These are phyloP conservation scores for Colletotrichum euphorbiae DNA, from an alignment of 2,329 filamentous ascomycete species.

Conservation along the genomic window DNA sequence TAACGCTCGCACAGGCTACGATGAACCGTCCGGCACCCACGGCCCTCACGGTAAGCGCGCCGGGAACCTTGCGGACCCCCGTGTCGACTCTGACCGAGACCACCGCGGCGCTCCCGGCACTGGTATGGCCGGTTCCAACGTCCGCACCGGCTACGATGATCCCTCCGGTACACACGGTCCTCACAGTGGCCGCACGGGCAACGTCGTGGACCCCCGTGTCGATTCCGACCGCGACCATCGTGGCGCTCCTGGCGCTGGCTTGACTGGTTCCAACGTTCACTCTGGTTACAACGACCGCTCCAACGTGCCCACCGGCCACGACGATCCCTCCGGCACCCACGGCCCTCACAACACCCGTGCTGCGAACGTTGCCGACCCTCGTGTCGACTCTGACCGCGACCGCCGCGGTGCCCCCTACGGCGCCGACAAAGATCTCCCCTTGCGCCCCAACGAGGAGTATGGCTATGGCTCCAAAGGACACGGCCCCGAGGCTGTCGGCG, in stretches of 20 bases:
- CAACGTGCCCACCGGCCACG: conserved; percentile 18
- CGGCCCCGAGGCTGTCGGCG: conserved; percentile 12
- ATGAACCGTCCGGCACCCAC: conserved; percentile 42
- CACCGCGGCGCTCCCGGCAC: conserved; percentile 27
- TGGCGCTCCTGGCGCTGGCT: conserved; percentile 1
- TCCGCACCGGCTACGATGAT: conserved; percentile 17
- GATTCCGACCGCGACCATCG: conserved; percentile 56
- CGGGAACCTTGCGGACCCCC: conserved; percentile 61
- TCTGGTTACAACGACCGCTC: background rate
- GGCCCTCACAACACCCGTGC: conserved; percentile 51
- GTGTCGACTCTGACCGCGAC: conserved; percentile 31
- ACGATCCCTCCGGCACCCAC: conserved; percentile 46
- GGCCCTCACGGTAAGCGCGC: conserved; percentile 54
- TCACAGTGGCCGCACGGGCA: conserved; percentile 52
- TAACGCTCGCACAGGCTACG: conserved; percentile 23
- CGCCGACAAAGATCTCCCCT: conserved; percentile 33
- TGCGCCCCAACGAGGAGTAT: conserved; percentile 31
- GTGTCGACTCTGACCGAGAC: conserved; percentile 59
- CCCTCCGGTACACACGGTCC: conserved; percentile 47
- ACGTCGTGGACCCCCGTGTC: conserved; percentile 61
- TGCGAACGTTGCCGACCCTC: conserved; percentile 39
- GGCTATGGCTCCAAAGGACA: background rate
- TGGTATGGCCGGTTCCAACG: conserved; percentile 16
- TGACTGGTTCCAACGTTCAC: conserved; percentile 24
- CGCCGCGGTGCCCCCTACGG: conserved; percentile 28